Percentiles rank a stretch among this genome's conserved stretches.
Evolutionary conservation across 164 flowering plant genomes (phyloP).

Genomic region (Akebia trifoliata): DNA sequence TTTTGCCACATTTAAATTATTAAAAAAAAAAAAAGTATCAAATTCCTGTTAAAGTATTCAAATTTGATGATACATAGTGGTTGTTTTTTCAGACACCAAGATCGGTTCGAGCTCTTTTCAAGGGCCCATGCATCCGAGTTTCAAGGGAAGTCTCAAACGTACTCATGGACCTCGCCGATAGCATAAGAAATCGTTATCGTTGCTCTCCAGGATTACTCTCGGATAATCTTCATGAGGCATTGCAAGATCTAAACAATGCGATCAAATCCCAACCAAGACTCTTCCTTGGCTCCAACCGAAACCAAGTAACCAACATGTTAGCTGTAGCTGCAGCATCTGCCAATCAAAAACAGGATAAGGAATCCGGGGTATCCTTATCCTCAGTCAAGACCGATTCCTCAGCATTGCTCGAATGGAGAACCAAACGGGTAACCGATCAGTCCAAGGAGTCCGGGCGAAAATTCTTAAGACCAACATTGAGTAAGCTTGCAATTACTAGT

Average conservation of each 20-base stretch:
- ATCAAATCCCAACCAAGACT: conserved; percentile 83
- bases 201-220: conserved; percentile 64
- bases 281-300: conserved; percentile 53
- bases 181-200: conserved; percentile 53
- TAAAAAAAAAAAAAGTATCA: too few species aligned
- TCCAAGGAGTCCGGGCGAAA: conserved; percentile 22
- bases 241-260: conserved; percentile 69
- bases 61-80: background rate
- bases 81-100: conserved; percentile 49
- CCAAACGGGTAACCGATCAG: conserved; percentile 25
- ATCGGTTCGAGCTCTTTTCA: conserved; percentile 60
- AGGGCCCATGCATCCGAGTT: conserved; percentile 59
- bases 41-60: too few species aligned
- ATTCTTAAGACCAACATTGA: conserved; percentile 54
- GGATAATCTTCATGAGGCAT: conserved; percentile 67
- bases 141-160: conserved; percentile 65
- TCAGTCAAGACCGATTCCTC: conserved; percentile 49
- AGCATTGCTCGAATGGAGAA: conserved; percentile 52
- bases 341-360: conserved; percentile 12
- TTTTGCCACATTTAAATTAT: too few species aligned
- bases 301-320: conserved; percentile 35
- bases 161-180: conserved; percentile 54
- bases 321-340: conserved; percentile 45
- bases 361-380: conserved; percentile 27
- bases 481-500: conserved; percentile 63